phyloP scores from a whole-genome alignment of 108 stramenopile species.

The Nitzschia putrida region DNA sequence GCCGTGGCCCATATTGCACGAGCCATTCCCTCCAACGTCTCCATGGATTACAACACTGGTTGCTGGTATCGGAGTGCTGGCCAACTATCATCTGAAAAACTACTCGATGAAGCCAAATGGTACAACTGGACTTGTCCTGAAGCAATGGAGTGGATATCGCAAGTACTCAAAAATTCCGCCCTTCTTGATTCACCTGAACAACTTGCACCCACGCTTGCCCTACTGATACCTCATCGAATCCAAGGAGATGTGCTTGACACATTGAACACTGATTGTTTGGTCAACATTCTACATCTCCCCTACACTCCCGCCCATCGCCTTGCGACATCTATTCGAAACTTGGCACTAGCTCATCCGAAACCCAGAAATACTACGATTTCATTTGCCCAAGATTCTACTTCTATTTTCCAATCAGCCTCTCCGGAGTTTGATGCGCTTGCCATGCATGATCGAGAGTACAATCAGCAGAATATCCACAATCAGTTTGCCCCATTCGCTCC shows the following conservation, averaged over 20 bases:
- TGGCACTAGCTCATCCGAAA: slow-evolving; percentile 15
- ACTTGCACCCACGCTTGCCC: no score
- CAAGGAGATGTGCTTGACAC: slow-evolving; percentile 26
- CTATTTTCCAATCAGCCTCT: not conserved
- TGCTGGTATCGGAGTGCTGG: not conserved
- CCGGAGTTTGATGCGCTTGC: not conserved
- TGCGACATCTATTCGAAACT: slow-evolving; percentile 3
- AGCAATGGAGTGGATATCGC: slow-evolving; percentile 25
- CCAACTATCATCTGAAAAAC: not conserved
- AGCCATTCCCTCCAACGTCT: not conserved
- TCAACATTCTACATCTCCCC: slow-evolving; percentile 19
- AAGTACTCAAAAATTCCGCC: not conserved
- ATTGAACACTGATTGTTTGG: not conserved
- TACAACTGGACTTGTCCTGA: slow-evolving; percentile 20
- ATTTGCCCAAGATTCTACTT: not conserved
- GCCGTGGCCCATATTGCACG: not conserved
- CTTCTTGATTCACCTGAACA: not conserved
- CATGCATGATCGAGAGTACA: slow-evolving; percentile 22
- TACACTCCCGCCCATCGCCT: slow-evolving; percentile 26
- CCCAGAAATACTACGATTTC: slow-evolving; percentile 2
- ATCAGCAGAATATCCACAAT: not conserved
- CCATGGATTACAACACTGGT: not conserved
- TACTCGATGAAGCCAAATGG: slow-evolving; percentile 22
- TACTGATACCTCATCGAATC: slow-evolving; percentile 16
- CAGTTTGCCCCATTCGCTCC: not conserved